Evolutionary conservation across 106 monocot species (phyloP).

Genomic region (Apostasia ramifera): DNA sequence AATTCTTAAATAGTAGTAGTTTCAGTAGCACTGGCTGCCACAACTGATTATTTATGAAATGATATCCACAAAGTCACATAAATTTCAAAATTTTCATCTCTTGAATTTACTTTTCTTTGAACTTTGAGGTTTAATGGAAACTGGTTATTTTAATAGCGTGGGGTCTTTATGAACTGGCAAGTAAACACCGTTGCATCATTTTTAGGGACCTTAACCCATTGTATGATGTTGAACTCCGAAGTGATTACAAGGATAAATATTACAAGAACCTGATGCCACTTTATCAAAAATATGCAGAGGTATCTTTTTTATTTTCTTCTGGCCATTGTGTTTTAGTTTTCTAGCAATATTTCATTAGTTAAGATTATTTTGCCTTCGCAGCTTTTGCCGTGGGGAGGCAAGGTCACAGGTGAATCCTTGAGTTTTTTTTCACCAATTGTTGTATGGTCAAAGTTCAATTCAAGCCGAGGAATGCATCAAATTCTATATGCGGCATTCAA

Average conservation of each 20-base stretch:
- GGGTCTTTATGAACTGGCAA: no score
- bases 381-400: conserved; percentile 97
- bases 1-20: no score
- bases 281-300: conserved; percentile 77
- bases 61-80: no score
- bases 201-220: conserved; percentile 94
- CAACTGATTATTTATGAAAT: no score
- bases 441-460: conserved; percentile 71
- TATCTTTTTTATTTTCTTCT: conserved; percentile 8
- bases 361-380: conserved; percentile 19
- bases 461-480: conserved; percentile 39
- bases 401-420: conserved; percentile 88
- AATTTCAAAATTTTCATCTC: no score
- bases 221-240: conserved; percentile 48
- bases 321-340: neutral
- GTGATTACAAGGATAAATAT: conserved; percentile 80
- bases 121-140: no score
- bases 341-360: neutral
- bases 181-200: neutral
- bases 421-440: conserved; percentile 98
- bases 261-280: conserved; percentile 69
- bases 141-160: no score
- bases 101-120: no score
- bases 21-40: no score
- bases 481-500: conserved; percentile 74